phyloP scores from a whole-genome alignment of 768 basidiomycete species.

The Mycena rosella region DNA sequence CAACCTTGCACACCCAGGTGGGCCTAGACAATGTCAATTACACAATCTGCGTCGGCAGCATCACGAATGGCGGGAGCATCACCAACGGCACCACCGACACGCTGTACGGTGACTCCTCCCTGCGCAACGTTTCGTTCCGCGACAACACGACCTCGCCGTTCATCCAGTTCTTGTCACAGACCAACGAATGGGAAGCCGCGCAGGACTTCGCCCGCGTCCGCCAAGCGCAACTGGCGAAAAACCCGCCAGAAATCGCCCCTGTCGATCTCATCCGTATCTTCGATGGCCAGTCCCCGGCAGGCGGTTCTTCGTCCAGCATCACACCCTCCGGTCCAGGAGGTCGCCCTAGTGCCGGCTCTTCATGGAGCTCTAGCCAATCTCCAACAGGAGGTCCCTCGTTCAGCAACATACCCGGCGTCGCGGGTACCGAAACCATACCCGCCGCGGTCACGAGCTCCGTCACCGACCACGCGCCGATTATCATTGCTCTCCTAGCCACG shows the following conservation, averaged over 20 bases:
- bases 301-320: not conserved
- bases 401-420: no score
- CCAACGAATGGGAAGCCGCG: not conserved
- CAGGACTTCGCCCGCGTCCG: slow-evolving; percentile 18
- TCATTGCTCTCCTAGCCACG: slow-evolving; percentile 3
- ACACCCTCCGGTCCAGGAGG: no score
- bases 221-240: not conserved
- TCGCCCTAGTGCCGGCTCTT: not conserved
- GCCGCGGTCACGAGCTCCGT: no score
- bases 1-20: not conserved
- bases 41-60: slow-evolving; percentile 19
- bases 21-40: slow-evolving; percentile 16
- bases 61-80: slow-evolving; percentile 20
- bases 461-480: not conserved
- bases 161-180: slow-evolving; percentile 24
- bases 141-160: slow-evolving; percentile 17
- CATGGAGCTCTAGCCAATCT: not conserved
- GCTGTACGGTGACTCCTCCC: slow-evolving; percentile 23
- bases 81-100: not conserved
- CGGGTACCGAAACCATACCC: no score
- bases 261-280: slow-evolving; percentile 18
- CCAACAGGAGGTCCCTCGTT: no score
- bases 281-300: not conserved
- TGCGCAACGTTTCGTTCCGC: slow-evolving; percentile 28
- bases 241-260: slow-evolving; percentile 4